Evolutionary conservation across 306 rosid genomes (phyloP), one percentile per base, ranked within the genome.

Genomic region (Glycine soja): DNA sequence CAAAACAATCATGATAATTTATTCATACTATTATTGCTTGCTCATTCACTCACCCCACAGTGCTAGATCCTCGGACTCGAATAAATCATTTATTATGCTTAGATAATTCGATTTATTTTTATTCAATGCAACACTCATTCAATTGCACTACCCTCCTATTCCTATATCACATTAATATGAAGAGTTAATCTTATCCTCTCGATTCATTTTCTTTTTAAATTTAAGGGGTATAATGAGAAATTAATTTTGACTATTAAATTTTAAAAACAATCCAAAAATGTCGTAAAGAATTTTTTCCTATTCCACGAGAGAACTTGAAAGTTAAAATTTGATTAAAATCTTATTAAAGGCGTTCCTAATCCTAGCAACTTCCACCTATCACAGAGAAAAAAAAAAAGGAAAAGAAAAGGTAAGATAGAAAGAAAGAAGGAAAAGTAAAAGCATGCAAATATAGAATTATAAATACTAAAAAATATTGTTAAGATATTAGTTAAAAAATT

Each of bases 401-500:
- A 13, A 54, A 40, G 43, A 46, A 53, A 48, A 54, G 38, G 63
- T 64, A 66, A 66, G 46, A 53, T 18, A 18, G 38, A 64, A 50
- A 51, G 81, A 69, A 50, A 36, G 81, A 69, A 10, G 30, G 8
- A 53, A 70, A 81, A 81, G 77, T 4, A 43, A 57, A 75, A 56
- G 80, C 68, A 56, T 13, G 73, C 40, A 59, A 11, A 32, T 24
- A 24, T 24, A 24, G 30, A 0, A 24, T 24, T 24, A 24, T 24
- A 24, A 24, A 24, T 24, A 24, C 30, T 24, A 24, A 24, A 24
- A 24, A 24, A 24, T 24, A 24, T 24, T 24, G 30, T 24, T 24
- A 24, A 24, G 30, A 2, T 24, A 24, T 24, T 24, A 24, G 30
- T 24, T 24, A 24, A 24, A 2, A 24, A 24, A 24, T 24, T 24